Evolutionary conservation across 2,329 filamentous ascomycete genomes (phyloP).

Genomic region (Alternaria viburni): DNA sequence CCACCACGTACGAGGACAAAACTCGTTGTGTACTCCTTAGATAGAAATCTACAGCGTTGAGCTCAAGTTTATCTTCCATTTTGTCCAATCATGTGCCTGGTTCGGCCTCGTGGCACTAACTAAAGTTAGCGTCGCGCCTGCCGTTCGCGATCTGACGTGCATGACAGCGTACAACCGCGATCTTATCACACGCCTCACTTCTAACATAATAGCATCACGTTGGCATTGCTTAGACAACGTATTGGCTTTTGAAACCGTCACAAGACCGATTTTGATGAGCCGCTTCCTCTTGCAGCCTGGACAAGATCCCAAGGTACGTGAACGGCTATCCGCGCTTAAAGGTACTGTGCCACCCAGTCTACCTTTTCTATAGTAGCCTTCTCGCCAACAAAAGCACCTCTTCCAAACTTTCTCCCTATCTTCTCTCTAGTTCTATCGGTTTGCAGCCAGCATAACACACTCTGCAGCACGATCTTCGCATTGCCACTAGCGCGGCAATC

Average conservation of each 20-base stretch:
- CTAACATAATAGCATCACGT: conserved; percentile 12
- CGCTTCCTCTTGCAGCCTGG: background rate
- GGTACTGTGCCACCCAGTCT: background rate
- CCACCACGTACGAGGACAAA: conserved; percentile 5
- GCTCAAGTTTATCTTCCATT: background rate
- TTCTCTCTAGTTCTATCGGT: background rate
- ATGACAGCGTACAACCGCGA: conserved; percentile 18
- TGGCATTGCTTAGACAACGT: background rate
- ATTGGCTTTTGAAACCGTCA: background rate
- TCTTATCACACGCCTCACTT: conserved; percentile 32
- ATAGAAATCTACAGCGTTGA: conserved; percentile 7
- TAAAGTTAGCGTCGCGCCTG: conserved; percentile 18
- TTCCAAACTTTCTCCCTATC: background rate
- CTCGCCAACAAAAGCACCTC: background rate
- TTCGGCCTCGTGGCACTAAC: conserved; percentile 23
- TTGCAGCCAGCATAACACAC: background rate
- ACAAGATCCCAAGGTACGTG: conserved; percentile 5
- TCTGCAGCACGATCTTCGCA: background rate
- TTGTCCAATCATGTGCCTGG: conserved; percentile 25
- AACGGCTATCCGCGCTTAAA: conserved; percentile 1
- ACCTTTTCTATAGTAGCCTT: background rate
- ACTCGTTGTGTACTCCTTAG: conserved; percentile 7
- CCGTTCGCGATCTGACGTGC: conserved; percentile 12
- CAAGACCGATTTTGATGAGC: background rate
- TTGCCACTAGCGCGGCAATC: conserved; percentile 1